Evolutionary conservation across 441 rosid species (phyloP).

Genomic region (Adansonia madagascariensis): DNA sequence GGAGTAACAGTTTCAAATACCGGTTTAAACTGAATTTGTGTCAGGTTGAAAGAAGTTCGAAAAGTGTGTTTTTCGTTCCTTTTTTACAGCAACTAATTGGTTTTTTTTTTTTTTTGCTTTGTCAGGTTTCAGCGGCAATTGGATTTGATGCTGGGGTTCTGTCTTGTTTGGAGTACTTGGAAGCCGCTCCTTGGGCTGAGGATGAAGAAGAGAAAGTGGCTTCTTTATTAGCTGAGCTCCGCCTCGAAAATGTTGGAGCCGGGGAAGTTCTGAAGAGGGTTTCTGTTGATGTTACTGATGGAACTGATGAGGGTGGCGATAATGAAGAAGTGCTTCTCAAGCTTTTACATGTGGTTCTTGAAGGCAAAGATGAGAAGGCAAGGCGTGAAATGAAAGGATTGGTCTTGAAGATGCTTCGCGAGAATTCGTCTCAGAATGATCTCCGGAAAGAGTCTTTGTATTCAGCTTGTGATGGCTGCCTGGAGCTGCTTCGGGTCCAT

Average conservation of each 20-base stretch:
- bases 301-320: constrained; percentile 51
- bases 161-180: constrained; percentile 91
- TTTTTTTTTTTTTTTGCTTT: constrained; percentile 25
- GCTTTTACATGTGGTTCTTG: constrained; percentile 84
- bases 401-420: constrained; percentile 93
- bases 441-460: constrained; percentile 86
- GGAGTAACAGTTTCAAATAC: background rate
- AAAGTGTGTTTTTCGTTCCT: background rate
- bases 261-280: constrained; percentile 85
- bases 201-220: constrained; percentile 95
- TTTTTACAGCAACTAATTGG: background rate
- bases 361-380: constrained; percentile 96
- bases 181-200: constrained; percentile 99
- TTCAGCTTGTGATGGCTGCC: constrained; percentile 80
- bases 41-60: background rate
- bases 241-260: constrained; percentile 44
- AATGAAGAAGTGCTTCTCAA: constrained; percentile 42
- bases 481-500: constrained; percentile 63
- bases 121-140: constrained; percentile 78
- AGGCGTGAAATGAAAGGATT: constrained; percentile 95
- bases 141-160: constrained; percentile 58
- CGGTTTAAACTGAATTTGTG: background rate
- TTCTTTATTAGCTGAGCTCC: constrained; percentile 72
- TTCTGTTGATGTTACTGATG: constrained; percentile 65
- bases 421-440: constrained; percentile 86